Base-by-base conservation (phyloP, 2,329 filamentous ascomycete species). In the Colletotrichum chlorophyti region DNA sequence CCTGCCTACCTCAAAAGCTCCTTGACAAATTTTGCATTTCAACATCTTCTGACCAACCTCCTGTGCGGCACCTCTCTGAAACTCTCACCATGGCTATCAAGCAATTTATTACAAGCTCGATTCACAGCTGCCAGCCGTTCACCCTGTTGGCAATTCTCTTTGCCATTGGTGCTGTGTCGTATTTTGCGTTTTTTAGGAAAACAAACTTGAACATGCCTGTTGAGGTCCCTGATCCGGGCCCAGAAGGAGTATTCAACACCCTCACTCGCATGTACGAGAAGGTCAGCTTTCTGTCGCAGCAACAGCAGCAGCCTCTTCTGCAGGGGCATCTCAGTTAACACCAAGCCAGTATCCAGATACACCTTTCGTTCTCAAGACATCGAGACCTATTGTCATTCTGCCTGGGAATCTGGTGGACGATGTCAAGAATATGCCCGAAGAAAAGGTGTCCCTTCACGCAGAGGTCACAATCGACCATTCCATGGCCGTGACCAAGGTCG, bases 391-490 rank as follows among this genome's bases (percentile, higher is more conserved):
- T 10, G 50, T 53, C 23, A 53, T 53, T 15, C 29, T 53, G 12
- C 50, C 50, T 9, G 50, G 50, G 2, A 37, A 37, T 17, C 50
- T 53, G 1, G 50, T 53, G 4, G 50, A 53, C 2, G 50, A 53
- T 31, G 40, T 53, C 23, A 53, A 53, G 31, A 53, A 53, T 23
- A 53, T 53, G 50, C 50, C 50, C 31, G 50, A 53, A 7, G 50
- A 53, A 15, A 53, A 53, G 40, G 50, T 53, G 15, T 53, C 50
- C 23, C 41, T 53, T 4, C 50, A 53, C 4, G 50, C 50, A 7
- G 50, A 53, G 24, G 50, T 53, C 50, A 53, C 45, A 14, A 53
- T 53, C 10, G 50, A 53, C 32, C 50, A 53, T 29, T 53, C 50
- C 1, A 53, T 53, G 50, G 50, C 50, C 17, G 50, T 53, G 8